Evolutionary conservation across 257 asterid genomes (phyloP), one percentile per base, ranked within the genome.

Genomic region (Primulina eburnea): DNA sequence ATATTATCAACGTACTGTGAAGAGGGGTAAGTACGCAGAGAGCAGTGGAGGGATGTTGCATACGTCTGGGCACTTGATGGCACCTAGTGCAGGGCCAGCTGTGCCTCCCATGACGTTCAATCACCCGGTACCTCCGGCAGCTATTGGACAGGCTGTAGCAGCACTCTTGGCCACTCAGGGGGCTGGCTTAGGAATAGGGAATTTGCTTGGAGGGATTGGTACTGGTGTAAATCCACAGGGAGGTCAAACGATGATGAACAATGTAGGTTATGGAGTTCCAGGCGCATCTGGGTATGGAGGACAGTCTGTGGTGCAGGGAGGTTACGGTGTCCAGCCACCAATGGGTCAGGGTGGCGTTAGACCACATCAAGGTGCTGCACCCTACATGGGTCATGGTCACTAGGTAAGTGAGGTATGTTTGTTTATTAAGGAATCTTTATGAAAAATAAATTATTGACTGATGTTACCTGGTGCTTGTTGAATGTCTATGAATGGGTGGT

Each of bases 111-210:
- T 87, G 60, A 95, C 93, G 12, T 88, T 71, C 76, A 92, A 88
- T 84, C 96, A 92, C 5, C 88, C 77, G 7, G 88, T 88, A 60
- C 87, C 87, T 0, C 91, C 93, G 14, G 90, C 83, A 9, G 97
- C 96, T 34, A 67, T 92, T 73, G 98, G 98, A 29, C 98, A 92
- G 83, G 98, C 98, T 12, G 84, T 92, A 65, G 92, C 97, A 3
- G 97, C 96, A 3, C 73, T 92, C 71, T 80, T 92, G 74, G 92
- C 98, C 53, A 47, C 90, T 12, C 97, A 88, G 34, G 95, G 97
- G 26, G 91, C 89, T 64, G 97, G 95, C 7, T 78, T 88, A 85
- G 98, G 96, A 60, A 84, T 88, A 34, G 91, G 92, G 24, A 92
- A 90, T 75, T 78, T 92, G 73, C 92, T 90, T 67, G 98, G 98